Conservation (phyloP, 306 rosid genomes). For the Neltuma alba region DNA sequence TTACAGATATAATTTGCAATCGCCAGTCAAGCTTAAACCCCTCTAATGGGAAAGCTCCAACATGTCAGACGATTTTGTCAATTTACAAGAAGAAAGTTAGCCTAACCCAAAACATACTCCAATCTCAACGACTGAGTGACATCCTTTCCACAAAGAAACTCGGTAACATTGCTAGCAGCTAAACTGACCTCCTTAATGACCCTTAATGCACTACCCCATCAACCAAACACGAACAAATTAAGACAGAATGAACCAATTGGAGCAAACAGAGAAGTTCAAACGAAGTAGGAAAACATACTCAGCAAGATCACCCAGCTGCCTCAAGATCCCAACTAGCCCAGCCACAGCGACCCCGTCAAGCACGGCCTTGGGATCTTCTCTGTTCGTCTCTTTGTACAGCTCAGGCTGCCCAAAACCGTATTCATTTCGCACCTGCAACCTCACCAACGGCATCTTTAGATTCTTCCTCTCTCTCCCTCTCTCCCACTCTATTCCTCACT, state of each 20-base stretch:
- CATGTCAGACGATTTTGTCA: constrained; percentile 38
- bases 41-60: constrained; percentile 36
- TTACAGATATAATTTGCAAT: constrained; percentile 28
- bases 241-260: constrained; percentile 10
- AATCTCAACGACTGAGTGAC: constrained; percentile 24
- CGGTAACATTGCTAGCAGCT: constrained; percentile 12
- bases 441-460: constrained; percentile 76
- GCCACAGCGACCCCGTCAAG: constrained; percentile 87
- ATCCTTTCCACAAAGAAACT: constrained; percentile 13
- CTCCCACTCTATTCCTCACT: constrained; percentile 5
- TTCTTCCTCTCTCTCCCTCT: constrained; percentile 2
- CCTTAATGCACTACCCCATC: constrained; percentile 31
- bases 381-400: constrained; percentile 58
- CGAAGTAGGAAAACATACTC: constrained; percentile 63
- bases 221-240: neutral
- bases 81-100: constrained; percentile 24
- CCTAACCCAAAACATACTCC: constrained; percentile 32
- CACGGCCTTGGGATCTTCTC: constrained; percentile 94
- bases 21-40: constrained; percentile 29
- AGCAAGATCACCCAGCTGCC: constrained; percentile 98
- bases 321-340: constrained; percentile 98
- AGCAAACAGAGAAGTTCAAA: constrained; percentile 12
- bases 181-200: constrained; percentile 20
- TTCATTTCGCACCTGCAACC: constrained; percentile 82
- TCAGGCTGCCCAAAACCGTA: constrained; percentile 70